Evolutionary conservation across 2,329 filamentous ascomycete genomes (phyloP).

Genomic region (Hymenoscyphus scutula): DNA sequence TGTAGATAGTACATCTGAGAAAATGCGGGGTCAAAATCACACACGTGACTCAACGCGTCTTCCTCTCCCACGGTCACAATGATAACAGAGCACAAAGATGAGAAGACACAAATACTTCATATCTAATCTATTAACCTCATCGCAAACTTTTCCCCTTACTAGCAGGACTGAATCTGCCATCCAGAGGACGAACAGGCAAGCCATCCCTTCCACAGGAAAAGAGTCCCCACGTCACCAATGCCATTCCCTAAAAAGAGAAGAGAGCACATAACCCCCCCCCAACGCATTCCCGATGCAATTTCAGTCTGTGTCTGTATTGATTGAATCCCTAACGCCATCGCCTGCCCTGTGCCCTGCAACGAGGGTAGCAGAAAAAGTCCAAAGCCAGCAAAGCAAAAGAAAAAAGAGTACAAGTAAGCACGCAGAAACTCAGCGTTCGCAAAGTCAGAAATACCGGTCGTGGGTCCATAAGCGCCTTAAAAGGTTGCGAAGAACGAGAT

Average conservation of each 20-base stretch:
- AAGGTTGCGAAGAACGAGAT: neutral
- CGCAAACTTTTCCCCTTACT: constrained; percentile 3
- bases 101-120: neutral
- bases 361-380: constrained; percentile 1
- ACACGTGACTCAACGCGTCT: neutral
- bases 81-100: neutral
- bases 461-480: neutral
- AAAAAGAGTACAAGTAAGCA: neutral
- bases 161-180: neutral
- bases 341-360: constrained; percentile 4
- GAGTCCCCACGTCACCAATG: neutral
- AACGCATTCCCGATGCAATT: neutral
- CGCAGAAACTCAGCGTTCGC: neutral
- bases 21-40: neutral
- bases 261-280: neutral
- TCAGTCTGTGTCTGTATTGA: neutral
- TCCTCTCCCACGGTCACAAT: neutral
- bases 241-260: neutral
- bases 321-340: neutral
- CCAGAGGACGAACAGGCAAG: neutral
- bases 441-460: neutral
- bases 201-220: neutral
- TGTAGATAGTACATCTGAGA: too few species aligned
- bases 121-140: neutral
- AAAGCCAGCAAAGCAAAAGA: neutral